These are phyloP conservation scores for Aspergillus cristatus DNA, from an alignment of 495 filamentous ascomycete species.

Conservation along the genomic window DNA sequence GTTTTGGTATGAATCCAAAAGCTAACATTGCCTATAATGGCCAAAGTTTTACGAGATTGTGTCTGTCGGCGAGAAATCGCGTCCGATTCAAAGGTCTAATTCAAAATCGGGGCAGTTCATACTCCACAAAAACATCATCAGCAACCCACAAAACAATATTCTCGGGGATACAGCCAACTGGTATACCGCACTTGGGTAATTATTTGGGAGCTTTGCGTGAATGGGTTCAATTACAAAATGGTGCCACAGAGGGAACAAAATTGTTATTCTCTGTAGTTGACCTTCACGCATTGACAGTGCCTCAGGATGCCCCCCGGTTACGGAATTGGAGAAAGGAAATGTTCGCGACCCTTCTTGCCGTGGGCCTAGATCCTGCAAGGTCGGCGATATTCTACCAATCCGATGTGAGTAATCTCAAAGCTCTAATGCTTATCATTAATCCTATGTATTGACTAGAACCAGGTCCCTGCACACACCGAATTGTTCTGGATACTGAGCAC, in stretches of 20 bases:
- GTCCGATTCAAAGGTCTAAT: background rate
- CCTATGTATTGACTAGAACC: constrained; percentile 9
- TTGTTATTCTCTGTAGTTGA: constrained; percentile 83
- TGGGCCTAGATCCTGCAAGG: constrained; percentile 68
- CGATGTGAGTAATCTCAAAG: constrained; percentile 31
- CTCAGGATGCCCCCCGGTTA: constrained; percentile 51
- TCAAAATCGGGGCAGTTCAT: constrained; percentile 7
- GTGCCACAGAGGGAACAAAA: constrained; percentile 40
- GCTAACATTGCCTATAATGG: background rate
- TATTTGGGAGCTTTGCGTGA: constrained; percentile 85
- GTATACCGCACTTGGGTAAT: constrained; percentile 91
- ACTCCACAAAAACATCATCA: background rate
- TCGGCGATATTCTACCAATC: constrained; percentile 84
- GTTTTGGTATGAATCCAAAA: background rate
- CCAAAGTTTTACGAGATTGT: background rate
- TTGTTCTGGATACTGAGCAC: constrained; percentile 96
- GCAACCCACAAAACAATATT: constrained; percentile 45
- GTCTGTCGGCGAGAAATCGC: background rate
- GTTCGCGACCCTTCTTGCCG: constrained; percentile 70
- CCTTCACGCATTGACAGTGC: constrained; percentile 80
- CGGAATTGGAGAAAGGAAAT: constrained; percentile 57
- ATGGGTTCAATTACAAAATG: constrained; percentile 75
- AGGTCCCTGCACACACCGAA: constrained; percentile 74
- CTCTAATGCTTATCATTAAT: background rate
- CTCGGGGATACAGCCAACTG: constrained; percentile 95